A percentile compares a stretch with the other conserved stretches of the same genome.
Conservation (phyloP, 2,329 filamentous ascomycete species). For the Phaeosphaeriaceae sp. region DNA sequence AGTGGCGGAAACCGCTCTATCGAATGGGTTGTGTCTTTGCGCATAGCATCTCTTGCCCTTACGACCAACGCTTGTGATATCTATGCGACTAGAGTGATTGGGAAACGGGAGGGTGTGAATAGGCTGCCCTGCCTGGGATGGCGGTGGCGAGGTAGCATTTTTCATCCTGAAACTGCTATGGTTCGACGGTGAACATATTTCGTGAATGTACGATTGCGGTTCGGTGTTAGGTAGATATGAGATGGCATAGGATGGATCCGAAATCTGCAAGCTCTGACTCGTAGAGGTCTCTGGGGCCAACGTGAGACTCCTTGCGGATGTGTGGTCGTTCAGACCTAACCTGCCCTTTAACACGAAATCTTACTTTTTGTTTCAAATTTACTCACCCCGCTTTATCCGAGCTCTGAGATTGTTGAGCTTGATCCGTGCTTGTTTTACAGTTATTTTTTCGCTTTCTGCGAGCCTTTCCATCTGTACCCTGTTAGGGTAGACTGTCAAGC, state of each 20-base stretch:
- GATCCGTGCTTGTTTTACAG: constrained; percentile 3
- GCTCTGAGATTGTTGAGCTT: constrained; percentile 15
- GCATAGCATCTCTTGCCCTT: constrained; percentile 13
- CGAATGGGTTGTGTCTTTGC: neutral
- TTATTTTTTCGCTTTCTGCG: neutral
- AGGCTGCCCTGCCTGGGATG: too few species aligned
- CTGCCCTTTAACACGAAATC: neutral
- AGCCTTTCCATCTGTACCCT: constrained; percentile 1
- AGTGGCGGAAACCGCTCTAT: neutral
- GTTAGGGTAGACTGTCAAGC: constrained; percentile 7
- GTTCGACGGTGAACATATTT: too few species aligned
- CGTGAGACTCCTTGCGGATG: neutral
- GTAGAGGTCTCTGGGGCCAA: neutral
- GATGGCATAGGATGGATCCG: neutral
- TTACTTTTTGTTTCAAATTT: too few species aligned
- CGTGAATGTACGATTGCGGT: neutral
- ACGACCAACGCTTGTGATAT: too few species aligned
- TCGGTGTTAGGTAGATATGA: neutral
- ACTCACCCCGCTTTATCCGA: constrained; percentile 8
- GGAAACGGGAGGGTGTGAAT: too few species aligned
- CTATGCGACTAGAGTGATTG: too few species aligned
- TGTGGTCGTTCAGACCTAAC: neutral
- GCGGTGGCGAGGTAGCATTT: too few species aligned
- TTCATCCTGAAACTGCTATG: too few species aligned
- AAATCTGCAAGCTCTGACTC: neutral